phyloP scores from a whole-genome alignment of 2,329 filamentous ascomycete species.

The Huntiella bhutanensis region DNA sequence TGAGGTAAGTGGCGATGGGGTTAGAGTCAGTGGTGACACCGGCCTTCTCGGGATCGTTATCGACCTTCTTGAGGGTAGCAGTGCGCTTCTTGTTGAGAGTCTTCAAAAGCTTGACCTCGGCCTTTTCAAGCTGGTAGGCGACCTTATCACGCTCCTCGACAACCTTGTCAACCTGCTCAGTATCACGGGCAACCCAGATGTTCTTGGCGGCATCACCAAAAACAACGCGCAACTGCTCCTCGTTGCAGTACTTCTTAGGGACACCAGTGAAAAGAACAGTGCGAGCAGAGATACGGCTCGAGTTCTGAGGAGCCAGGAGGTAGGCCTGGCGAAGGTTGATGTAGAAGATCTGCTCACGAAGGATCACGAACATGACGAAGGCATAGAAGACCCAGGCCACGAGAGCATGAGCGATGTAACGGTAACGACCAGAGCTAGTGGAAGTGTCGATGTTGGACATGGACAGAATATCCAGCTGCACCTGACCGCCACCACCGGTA shows the following conservation, averaged over 20 bases:
- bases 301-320: conserved; percentile 65
- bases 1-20: conserved; percentile 47
- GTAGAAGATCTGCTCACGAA: conserved; percentile 76
- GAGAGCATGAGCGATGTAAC: conserved; percentile 66
- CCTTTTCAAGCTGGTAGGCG: conserved; percentile 65
- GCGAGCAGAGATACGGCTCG: conserved; percentile 69
- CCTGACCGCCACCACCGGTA: conserved; percentile 48
- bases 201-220: conserved; percentile 69
- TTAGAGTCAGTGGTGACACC: conserved; percentile 31
- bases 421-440: conserved; percentile 32
- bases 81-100: conserved; percentile 53
- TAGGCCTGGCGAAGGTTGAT: conserved; percentile 89
- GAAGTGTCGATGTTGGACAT: conserved; percentile 53
- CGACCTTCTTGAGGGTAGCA: conserved; percentile 24
- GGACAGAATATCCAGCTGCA: conserved; percentile 57
- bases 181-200: conserved; percentile 68
- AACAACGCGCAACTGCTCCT: conserved; percentile 56
- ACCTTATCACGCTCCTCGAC: conserved; percentile 66
- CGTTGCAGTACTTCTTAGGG: conserved; percentile 57
- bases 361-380: conserved; percentile 77
- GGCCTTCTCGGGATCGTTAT: conserved; percentile 19
- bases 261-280: conserved; percentile 83
- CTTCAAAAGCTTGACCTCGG: conserved; percentile 72
- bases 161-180: conserved; percentile 56
- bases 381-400: conserved; percentile 67